Conservation (phyloP, 768 basidiomycete genomes). For the Filobasidium floriforme region DNA sequence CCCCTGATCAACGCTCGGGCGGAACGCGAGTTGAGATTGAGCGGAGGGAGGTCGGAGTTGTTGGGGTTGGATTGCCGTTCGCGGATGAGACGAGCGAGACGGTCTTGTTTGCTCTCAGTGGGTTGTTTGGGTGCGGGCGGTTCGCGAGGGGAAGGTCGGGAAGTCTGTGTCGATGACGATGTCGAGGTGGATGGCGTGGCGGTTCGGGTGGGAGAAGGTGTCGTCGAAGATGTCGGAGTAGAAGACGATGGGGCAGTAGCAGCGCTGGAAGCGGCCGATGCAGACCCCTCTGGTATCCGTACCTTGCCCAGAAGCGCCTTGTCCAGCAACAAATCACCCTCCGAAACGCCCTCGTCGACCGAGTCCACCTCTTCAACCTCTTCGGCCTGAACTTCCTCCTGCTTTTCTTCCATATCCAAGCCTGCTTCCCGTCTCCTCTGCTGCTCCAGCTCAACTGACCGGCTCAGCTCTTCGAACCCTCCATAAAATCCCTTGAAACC, state of each 20-base stretch:
- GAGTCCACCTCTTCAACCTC: not conserved
- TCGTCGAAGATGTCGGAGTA: not conserved
- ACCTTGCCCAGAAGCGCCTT: too few species aligned
- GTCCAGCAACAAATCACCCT: not conserved
- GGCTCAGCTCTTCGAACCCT: constrained; percentile 30
- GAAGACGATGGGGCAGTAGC: not conserved
- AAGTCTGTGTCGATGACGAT: not conserved
- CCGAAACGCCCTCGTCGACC: not conserved
- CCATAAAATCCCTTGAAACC: constrained; percentile 32
- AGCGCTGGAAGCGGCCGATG: not conserved
- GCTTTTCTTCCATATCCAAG: not conserved
- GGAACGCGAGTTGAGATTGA: not conserved
- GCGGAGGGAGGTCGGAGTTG: not conserved
- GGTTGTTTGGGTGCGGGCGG: not conserved
- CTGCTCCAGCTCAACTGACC: not conserved
- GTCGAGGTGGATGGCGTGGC: not conserved
- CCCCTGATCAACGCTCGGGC: not conserved
- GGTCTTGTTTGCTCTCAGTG: not conserved
- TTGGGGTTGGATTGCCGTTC: not conserved
- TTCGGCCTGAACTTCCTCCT: not conserved
- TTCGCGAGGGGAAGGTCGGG: not conserved
- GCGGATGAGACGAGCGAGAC: constrained; percentile 2
- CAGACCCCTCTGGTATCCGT: too few species aligned
- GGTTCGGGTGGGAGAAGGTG: not conserved
- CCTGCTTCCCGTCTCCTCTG: not conserved